Conservation (phyloP, 768 basidiomycete genomes). For the Russula ochroleuca region DNA sequence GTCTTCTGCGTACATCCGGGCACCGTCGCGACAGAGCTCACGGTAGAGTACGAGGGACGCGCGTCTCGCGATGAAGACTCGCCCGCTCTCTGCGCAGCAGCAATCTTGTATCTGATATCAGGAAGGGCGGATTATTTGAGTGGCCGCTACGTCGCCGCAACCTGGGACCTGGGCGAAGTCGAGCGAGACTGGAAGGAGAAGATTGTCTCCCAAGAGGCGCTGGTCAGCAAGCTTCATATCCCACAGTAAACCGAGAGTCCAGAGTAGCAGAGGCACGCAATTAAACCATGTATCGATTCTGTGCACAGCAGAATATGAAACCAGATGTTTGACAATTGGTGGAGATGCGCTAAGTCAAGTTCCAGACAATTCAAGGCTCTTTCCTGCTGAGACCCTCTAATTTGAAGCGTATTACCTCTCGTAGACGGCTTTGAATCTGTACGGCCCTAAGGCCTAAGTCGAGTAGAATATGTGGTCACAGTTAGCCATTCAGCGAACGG, state of each 20-base stretch:
- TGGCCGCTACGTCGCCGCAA: conserved; percentile 12
- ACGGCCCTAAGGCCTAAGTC: too few relatives aligned
- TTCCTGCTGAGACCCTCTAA: too few relatives aligned
- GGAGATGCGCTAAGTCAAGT: background rate
- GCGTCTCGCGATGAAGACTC: background rate
- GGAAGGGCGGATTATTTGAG: conserved; percentile 13
- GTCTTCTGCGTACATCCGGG: background rate
- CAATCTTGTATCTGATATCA: background rate
- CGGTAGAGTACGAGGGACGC: background rate
- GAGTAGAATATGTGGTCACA: too few relatives aligned
- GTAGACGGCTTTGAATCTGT: too few relatives aligned
- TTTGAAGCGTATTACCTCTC: too few relatives aligned
- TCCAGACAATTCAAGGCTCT: too few relatives aligned
- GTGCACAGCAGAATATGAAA: background rate
- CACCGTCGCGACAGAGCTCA: background rate
- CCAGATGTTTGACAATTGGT: background rate
- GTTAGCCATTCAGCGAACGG: too few relatives aligned
- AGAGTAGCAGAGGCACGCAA: background rate
- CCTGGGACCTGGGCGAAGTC: conserved; percentile 20
- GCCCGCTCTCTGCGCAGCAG: background rate
- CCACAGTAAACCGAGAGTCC: background rate
- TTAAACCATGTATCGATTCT: background rate
- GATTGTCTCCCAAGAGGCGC: background rate
- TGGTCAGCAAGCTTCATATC: conserved; percentile 15
- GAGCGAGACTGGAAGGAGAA: conserved; percentile 19